Evolutionary conservation across 257 asterid genomes (phyloP), one percentile per base, ranked within the genome.

Genomic region (Lantana camara): DNA sequence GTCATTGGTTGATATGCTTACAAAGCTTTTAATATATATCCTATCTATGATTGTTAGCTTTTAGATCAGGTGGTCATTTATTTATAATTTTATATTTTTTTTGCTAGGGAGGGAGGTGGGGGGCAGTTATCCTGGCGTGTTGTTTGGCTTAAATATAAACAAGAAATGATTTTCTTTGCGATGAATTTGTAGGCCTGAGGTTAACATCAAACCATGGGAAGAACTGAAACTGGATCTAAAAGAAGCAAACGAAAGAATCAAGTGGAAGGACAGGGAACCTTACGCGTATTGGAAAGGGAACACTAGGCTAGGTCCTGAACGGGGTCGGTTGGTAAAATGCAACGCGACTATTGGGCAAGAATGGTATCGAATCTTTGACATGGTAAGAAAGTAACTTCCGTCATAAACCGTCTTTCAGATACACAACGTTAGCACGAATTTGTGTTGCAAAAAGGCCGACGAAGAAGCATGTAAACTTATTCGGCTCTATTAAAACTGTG

Each of bases 241-340:
- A 75, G 80, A 82, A 77, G 80, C 77, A 11, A 82, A 80, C 68
- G 44, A 23, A 29, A 72, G 70, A 53, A 69, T 81, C 38, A 72
- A 76, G 69, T 91, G 98, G 98, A 60, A 66, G 30, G 85, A 91
- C 1, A 78, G 95, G 60, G 83, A 82, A 61, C 89, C 98, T 29
- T 83, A 82, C 59, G 98, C 98, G n/a, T 91, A 66, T 21, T 91
- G 98, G 98, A 86, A 72, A 78, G 98, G 98, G 7, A 88, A 81
- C 50, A 38, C 50, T 10, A 42, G 21, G 15, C 58, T 88, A 21
- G 79, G 95, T 6, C 10, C 2, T 37, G 76, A 72, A 12, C 74
- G 95, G 49, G 68, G 44, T 0, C 80, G 73, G 9, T 77, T 91
- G 67, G 23, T 70, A 2, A 75, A 73, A 63, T 91, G 98, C 80